Base-by-base conservation (phyloP, 1,139 yeast species). In the Geotrichum reessii region DNA sequence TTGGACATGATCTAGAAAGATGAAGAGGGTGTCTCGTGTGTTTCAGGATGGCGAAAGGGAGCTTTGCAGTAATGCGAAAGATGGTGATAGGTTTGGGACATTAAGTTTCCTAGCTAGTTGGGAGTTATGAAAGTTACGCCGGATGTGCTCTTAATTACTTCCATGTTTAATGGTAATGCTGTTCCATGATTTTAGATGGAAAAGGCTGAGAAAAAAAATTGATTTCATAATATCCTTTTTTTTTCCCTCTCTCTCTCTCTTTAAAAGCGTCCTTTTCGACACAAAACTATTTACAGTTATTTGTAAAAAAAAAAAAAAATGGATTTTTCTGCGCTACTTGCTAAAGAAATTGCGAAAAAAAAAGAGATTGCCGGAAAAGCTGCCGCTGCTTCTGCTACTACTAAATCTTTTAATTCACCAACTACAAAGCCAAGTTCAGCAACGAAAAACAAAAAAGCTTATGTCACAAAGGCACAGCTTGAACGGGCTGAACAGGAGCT, bases 271-370 rank as follows among this genome's bases (percentile, higher is more conserved):
- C 42, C 42, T 37, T 37, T 17, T 6, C 17, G 17, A 37, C n/a
- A 14, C 42, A 12, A 17, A 19, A 37, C 42, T n/a, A 37, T 42
- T 50, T 19, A 50, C 33, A 42, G 21, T n/a, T n/a, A n/a, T n/a
- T n/a, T n/a, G n/a, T 44, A 8, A 27, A 8, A 40, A 3, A 24
- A 11, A 46, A 14, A 14, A 28, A 37, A 7, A 19, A 72, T 72
- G 74, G 73, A 72, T 54, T 71, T 72, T 57, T 64, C 71, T 2
- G 68, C 67, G 19, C 59, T 72, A 37, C 61, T 72, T 33, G 62
- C 69, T 12, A 65, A 67, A 40, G 74, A 72, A 58, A 72, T 72
- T 46, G 68, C 69, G 17, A 70, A 70, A 61, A 72, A 72, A 62
- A 71, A 68, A 60, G 61, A 56, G 1, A 51, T 50, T 9, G 44